Base-by-base conservation (phyloP, 2,329 filamentous ascomycete genomes). In the Xylariales sp. region DNA sequence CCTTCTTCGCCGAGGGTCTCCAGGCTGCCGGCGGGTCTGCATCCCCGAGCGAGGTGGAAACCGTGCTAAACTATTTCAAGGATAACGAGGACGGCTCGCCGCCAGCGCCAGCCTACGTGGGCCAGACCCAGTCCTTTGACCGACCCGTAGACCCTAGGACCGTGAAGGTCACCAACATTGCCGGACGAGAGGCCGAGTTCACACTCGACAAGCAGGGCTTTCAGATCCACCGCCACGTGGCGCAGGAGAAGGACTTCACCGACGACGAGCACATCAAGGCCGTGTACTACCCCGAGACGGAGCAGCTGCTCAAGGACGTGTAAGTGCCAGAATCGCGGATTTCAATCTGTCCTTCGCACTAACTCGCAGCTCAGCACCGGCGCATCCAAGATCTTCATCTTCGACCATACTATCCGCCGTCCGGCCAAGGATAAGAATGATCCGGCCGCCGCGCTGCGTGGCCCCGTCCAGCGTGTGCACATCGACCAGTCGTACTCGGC, bases 211-310 rank as follows among this genome's bases (percentile, higher is more conserved):
- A 68, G 49, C 75, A 81, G 34, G 81, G 80, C 0, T 83, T 83
- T 70, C 78, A 82, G 62, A 71, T 80, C 36, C 64, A 77, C 41
- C 69, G 57, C 0, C 76, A 80, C 41, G 55, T 68, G 0, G 74
- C 78, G 1, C 64, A 70, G 8, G 80, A 82, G 73, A 80, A 79
- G 67, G 76, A 79, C 34, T 83, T 83, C 63, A 2, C 72, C 1
- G 86, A 91, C 71, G 89, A 92, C 59, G 85, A 85, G 1, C 83
- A 84, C 39, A 90, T 94, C 78, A 85, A 88, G 75, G 75, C 81
- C 3, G 81, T 85, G 5, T 94, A 94, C 80, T 94, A 94, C 78
- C 86, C 90, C 0, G 91, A 94, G 76, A 87, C 92, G 3, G 89
- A 93, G 76, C 80, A 87, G 56, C 77, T 93, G 23, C 78, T 94